These are phyloP conservation scores for Podila horticola DNA, from an alignment of 192 early-diverging fungal species.

Conservation along the genomic window DNA sequence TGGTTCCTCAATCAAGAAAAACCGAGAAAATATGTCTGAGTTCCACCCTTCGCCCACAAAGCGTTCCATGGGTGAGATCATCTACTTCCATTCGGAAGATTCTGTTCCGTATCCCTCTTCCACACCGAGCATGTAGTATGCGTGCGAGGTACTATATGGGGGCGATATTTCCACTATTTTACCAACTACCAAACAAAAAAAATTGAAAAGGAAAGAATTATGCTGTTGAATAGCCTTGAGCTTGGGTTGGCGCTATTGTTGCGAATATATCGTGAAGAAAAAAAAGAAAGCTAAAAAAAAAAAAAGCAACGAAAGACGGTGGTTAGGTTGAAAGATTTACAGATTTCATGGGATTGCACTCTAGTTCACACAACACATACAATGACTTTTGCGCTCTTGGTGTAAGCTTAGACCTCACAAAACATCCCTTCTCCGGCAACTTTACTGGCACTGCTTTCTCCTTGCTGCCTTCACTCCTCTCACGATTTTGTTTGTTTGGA, in stretches of 20 bases:
- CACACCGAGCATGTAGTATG: conserved; percentile 35
- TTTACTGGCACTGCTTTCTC: background rate
- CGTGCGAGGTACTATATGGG: conserved; percentile 38
- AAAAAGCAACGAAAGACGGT: background rate
- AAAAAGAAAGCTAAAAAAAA: too few species aligned
- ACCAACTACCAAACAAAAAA: background rate
- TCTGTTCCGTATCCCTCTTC: conserved; percentile 26
- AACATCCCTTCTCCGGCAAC: background rate
- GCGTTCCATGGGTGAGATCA: conserved; percentile 38
- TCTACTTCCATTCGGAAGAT: conserved; percentile 51
- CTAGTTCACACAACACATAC: too few species aligned
- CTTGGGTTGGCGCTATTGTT: too few species aligned
- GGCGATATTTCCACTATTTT: conserved; percentile 11
- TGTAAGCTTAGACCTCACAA: background rate
- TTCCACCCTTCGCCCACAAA: conserved; percentile 39
- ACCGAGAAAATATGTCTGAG: conserved; percentile 46
- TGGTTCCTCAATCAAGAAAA: conserved; percentile 15
- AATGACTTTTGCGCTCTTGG: too few species aligned
- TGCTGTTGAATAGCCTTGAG: too few species aligned
- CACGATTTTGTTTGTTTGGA: too few species aligned
- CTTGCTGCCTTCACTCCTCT: background rate
- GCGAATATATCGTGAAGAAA: too few species aligned
- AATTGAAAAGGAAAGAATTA: background rate
- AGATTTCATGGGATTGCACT: too few species aligned
- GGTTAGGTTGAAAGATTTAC: too few species aligned